Evolutionary conservation across 331 rosid species (phyloP), one percentile per base, ranked within the genome.

Genomic region (Malus hybrid): DNA sequence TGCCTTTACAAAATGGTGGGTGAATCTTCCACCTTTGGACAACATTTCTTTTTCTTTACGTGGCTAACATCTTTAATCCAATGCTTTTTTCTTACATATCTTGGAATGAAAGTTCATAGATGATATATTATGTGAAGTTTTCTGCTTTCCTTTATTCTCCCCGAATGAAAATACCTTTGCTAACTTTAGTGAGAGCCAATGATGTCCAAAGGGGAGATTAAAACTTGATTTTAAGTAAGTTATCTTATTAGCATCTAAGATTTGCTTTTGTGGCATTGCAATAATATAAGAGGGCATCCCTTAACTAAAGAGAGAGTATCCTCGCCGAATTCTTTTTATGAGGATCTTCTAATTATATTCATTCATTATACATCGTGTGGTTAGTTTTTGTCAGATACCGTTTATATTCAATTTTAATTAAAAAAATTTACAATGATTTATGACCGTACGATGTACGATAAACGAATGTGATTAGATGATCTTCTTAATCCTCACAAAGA

Each of bases 1-100:
- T 30, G 65, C 70, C 77, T 29, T 81, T 56, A 16, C 70, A 77
- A 72, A 10, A 81, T 53, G 65, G 85, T 82, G 83, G 73, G 77
- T 76, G 46, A 42, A 42, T 42, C 69, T 73, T 87, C 56, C 85
- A 82, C 73, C 89, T 80, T 79, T 82, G 84, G 88, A 84, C 87
- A 85, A 75, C 68, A 64, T 83, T 83, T 86, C 85, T 87, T 91
- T 87, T 84, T 68, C 89, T 88, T 91, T 76, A 86, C 71, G 81
- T 63, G 83, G 81, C 89, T 81, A 82, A 75, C 84, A 82, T 82
- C 83, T 83, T 87, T 87, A 76, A 68, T 73, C 82, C 72, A 68
- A 86, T 78, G 83, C 83, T 80, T 83, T 42, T 42, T 82, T 77
- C 75, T 11, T 78, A 28, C 84, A 82, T 81, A 86, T 86, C 89